These are phyloP conservation scores for Penicillium polonicum DNA, from an alignment of 2,329 filamentous ascomycete species.

Conservation along the genomic window DNA sequence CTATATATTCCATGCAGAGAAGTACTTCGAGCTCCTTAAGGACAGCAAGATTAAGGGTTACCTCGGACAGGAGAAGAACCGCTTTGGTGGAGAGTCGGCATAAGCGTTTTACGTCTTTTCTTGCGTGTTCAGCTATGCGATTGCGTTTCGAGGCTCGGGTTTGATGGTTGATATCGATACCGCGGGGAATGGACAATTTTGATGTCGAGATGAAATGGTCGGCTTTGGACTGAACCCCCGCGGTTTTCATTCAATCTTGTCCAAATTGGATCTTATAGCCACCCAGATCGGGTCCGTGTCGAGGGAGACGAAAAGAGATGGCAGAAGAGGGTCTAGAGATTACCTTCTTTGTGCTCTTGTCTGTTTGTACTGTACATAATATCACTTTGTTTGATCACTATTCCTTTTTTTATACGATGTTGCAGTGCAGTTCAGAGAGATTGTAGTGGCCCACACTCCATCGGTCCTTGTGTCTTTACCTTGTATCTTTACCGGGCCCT, in stretches of 20 bases:
- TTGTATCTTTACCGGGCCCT: neutral
- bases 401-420: conserved; percentile 12
- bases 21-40: conserved; percentile 63
- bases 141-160: neutral
- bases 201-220: neutral
- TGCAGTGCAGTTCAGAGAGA: neutral
- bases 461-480: neutral
- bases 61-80: conserved; percentile 64
- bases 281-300: neutral
- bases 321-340: conserved; percentile 11
- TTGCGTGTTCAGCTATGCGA: conserved; percentile 7
- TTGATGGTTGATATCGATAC: neutral
- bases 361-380: conserved; percentile 30
- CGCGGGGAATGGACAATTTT: neutral
- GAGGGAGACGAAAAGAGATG: conserved; percentile 10
- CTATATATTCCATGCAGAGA: conserved; percentile 48
- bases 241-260: neutral
- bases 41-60: conserved; percentile 64
- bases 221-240: neutral
- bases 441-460: neutral
- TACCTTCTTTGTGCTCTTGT: conserved; percentile 11
- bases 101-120: conserved; percentile 13
- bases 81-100: conserved; percentile 41
- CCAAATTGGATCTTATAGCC: neutral
- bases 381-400: conserved; percentile 28